phyloP scores from a whole-genome alignment of 768 basidiomycete species.

The Podaxis sp. region DNA sequence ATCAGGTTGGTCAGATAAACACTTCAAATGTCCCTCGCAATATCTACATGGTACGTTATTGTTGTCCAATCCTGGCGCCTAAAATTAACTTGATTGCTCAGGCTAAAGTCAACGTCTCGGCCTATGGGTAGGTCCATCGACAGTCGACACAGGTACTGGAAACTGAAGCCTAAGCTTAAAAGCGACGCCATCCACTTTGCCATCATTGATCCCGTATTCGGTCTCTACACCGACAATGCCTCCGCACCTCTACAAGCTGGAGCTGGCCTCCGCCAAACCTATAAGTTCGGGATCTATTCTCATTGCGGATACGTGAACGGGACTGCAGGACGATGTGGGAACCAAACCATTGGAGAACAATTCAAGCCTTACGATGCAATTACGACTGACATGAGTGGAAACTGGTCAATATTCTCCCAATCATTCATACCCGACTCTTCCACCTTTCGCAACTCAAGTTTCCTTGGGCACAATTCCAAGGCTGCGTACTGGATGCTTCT shows the following conservation, averaged over 20 bases:
- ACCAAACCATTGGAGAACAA: slow-evolving; percentile 53
- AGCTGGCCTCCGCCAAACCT: slow-evolving; percentile 66
- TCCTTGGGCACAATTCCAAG: slow-evolving; percentile 61
- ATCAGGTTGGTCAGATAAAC: slow-evolving; percentile 80
- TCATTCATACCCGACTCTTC: slow-evolving; percentile 47
- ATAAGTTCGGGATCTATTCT: slow-evolving; percentile 80
- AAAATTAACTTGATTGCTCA: slow-evolving; percentile 25
- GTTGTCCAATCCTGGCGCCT: background rate
- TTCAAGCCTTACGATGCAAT: slow-evolving; percentile 69
- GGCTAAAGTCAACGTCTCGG: slow-evolving; percentile 70
- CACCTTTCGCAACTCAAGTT: slow-evolving; percentile 60
- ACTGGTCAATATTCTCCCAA: slow-evolving; percentile 57
- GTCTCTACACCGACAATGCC: slow-evolving; percentile 67
- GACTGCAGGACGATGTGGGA: slow-evolving; percentile 63
- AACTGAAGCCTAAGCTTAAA: slow-evolving; percentile 7
- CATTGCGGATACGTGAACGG: slow-evolving; percentile 72
- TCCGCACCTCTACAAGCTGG: slow-evolving; percentile 56
- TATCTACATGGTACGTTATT: slow-evolving; percentile 64
- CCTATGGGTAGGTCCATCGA: slow-evolving; percentile 56
- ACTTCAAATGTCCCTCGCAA: slow-evolving; percentile 69
- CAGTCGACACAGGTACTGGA: slow-evolving; percentile 3
- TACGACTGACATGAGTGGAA: slow-evolving; percentile 63
- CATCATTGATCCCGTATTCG: slow-evolving; percentile 56
- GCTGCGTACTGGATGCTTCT: slow-evolving; percentile 77
- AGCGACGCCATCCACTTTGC: slow-evolving; percentile 53